These are phyloP conservation scores for Xylariaceae sp. DNA, from an alignment of 2,329 filamentous ascomycete genomes.

Conservation along the genomic window DNA sequence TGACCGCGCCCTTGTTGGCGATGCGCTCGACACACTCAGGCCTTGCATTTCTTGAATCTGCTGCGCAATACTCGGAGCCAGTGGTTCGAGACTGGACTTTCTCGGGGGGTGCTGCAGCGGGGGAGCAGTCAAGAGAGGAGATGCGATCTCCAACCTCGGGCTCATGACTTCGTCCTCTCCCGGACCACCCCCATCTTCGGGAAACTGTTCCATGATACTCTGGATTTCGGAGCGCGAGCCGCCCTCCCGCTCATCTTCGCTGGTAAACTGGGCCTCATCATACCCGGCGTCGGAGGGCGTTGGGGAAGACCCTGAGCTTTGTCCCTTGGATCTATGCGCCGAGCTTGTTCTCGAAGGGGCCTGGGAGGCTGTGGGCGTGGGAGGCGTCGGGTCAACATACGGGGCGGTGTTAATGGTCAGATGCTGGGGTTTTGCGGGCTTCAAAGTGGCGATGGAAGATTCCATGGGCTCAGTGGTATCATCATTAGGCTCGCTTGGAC, in stretches of 20 bases:
- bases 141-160: slow-evolving; percentile 76
- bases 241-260: slow-evolving; percentile 62
- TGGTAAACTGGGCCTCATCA: slow-evolving; percentile 54
- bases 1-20: slow-evolving; percentile 37
- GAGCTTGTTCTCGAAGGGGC: slow-evolving; percentile 58
- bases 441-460: slow-evolving; percentile 48
- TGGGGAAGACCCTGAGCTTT: slow-evolving; percentile 46
- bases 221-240: slow-evolving; percentile 83
- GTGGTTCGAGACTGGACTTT: slow-evolving; percentile 78
- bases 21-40: slow-evolving; percentile 39
- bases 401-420: slow-evolving; percentile 45
- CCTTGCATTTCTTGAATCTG: slow-evolving; percentile 48
- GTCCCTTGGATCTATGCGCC: slow-evolving; percentile 47
- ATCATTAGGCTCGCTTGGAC: slow-evolving; percentile 9
- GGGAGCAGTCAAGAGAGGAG: slow-evolving; percentile 64
- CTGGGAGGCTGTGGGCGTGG: slow-evolving; percentile 52
- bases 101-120: slow-evolving; percentile 70
- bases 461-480: slow-evolving; percentile 33
- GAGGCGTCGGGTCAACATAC: slow-evolving; percentile 57
- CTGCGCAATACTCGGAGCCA: slow-evolving; percentile 48
- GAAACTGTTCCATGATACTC: slow-evolving; percentile 96
- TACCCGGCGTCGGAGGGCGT: slow-evolving; percentile 52
- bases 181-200: slow-evolving; percentile 66
- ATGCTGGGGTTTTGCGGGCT: slow-evolving; percentile 44
- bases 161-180: slow-evolving; percentile 87